Evolutionary conservation across 73 alveolate genomes (phyloP).

Genomic region (Paramecium octaurelia): DNA sequence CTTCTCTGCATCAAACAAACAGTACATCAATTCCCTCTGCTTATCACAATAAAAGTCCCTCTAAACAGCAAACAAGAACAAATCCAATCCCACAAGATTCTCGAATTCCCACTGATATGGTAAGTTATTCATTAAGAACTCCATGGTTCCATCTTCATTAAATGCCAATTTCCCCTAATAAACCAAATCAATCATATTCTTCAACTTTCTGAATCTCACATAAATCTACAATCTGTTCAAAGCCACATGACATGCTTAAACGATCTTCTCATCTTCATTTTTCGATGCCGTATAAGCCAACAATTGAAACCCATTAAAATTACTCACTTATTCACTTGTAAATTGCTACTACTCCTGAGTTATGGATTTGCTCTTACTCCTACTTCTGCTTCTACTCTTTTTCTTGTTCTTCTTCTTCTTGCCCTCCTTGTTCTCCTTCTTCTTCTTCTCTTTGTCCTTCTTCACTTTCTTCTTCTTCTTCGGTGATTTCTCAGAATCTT

Average conservation of each 20-base stretch:
- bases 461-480: background rate
- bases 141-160: background rate
- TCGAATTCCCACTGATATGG: conserved; percentile 30
- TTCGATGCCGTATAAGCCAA: background rate
- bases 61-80: conserved; percentile 19
- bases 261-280: conserved; percentile 23
- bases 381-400: background rate
- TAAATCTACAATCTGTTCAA: conserved; percentile 12
- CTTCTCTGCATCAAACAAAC: conserved; percentile 50
- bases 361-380: background rate
- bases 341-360: background rate
- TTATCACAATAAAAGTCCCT: conserved; percentile 41
- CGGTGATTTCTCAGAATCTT: background rate
- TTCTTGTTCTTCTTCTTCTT: conserved; percentile 43
- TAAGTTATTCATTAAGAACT: background rate
- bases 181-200: conserved; percentile 16
- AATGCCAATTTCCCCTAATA: background rate
- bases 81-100: background rate
- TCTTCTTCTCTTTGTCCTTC: conserved; percentile 11
- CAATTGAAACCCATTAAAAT: conserved; percentile 1
- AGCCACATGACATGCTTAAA: conserved; percentile 9
- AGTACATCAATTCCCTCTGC: conserved; percentile 19
- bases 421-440: conserved; percentile 13
- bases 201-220: conserved; percentile 17
- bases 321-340: background rate